Evolutionary conservation across 2,329 filamentous ascomycete species (phyloP), one percentile per base, ranked within the genome.

Genomic region (Aspergillus quadricinctus): DNA sequence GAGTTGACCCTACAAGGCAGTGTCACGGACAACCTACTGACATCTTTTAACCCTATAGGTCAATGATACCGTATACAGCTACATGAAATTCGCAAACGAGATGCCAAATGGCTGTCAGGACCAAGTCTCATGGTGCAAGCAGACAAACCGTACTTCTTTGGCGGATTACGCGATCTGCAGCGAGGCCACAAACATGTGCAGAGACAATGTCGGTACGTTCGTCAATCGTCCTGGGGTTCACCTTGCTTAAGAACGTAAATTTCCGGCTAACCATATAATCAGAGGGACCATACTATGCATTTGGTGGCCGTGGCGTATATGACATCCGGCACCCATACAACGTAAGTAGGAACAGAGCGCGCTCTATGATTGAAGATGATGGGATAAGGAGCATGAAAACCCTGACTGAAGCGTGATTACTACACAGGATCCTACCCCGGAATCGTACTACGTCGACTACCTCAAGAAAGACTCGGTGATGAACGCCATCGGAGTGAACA

Each of bases 111-210:
- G 81, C 23, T 83, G 81, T 60, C 73, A 80, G 43, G 74, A 86
- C 59, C 86, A 90, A 72, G 83, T 90, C 50, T 83, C 84, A 1
- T 86, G 83, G 66, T 89, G 91, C 66, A 79, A 78, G 27, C 75
- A 80, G 7, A 83, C 81, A 8, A 86, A 90, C 64, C 81, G 82
- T 29, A 68, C 70, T 17, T 86, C 85, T 6, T 66, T 85, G 23
- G 73, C 83, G 23, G 75, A 75, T 53, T 69, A 72, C 49, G 68
- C 76, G 7, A 62, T 80, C 19, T 89, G 86, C 69, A 72, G 77
- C 3, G 74, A 81, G 54, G 85, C 86, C 1, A 72, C 73, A 2
- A 72, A 78, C 37, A 80, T 83, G 69, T 87, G 84, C 68, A 75
- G 81, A 37, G 76, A 78, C 50, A 79, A 83, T 9, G 81, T 88